phyloP scores from a whole-genome alignment of 805 yeast species.

The Hanseniaspora valbyensis region DNA sequence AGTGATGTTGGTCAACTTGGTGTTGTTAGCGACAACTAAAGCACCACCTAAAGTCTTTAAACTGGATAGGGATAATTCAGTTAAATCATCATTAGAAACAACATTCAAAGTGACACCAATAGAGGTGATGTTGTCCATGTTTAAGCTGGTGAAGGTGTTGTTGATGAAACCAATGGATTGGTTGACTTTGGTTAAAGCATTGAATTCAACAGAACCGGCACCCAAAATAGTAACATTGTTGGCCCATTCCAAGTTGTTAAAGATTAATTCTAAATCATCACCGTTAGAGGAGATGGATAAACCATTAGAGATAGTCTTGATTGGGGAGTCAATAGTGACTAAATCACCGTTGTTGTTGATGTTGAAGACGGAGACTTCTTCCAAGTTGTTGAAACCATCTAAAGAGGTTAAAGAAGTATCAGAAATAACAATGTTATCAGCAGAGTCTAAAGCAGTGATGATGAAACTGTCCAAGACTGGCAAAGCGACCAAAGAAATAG shows the following conservation, averaged over 20 bases:
- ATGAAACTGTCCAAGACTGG: conserved; percentile 68
- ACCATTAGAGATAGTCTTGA: conserved; percentile 61
- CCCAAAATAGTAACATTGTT: conserved; percentile 79
- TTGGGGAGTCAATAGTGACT: conserved; percentile 56
- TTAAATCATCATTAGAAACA: conserved; percentile 61
- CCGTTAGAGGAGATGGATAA: conserved; percentile 81
- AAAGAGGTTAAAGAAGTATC: conserved; percentile 62
- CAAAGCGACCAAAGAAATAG: conserved; percentile 68
- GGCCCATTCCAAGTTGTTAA: conserved; percentile 69
- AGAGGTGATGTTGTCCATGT: conserved; percentile 41
- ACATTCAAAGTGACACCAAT: conserved; percentile 78
- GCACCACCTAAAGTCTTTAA: conserved; percentile 84
- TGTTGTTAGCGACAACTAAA: conserved; percentile 78
- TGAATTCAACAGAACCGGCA: conserved; percentile 60
- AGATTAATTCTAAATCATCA: conserved; percentile 54
- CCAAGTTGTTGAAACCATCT: conserved; percentile 46
- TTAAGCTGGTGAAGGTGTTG: conserved; percentile 51
- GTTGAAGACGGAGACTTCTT: conserved; percentile 46
- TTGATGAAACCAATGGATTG: conserved; percentile 71
- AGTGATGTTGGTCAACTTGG: conserved; percentile 48
- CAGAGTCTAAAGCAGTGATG: conserved; percentile 56
- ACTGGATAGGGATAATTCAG: conserved; percentile 53
- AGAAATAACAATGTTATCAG: conserved; percentile 57
- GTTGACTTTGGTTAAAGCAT: conserved; percentile 59
- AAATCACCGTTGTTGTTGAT: conserved; percentile 85